Conservation (phyloP, 2,329 filamentous ascomycete species). For the Botryotinia narcissicola region DNA sequence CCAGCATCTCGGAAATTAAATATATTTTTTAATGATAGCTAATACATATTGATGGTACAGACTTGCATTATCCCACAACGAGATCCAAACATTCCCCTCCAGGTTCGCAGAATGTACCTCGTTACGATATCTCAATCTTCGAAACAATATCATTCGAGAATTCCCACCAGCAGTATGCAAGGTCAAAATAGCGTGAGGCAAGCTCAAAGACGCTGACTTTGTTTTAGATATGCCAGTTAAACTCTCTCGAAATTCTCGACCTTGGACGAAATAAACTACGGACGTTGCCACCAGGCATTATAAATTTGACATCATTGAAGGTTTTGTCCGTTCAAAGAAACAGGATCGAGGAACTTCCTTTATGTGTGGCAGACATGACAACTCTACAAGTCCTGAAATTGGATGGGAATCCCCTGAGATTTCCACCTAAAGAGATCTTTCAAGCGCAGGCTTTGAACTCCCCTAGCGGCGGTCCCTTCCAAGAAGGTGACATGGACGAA, state of each 20-base stretch:
- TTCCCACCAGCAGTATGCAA: constrained; percentile 61
- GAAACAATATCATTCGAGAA: constrained; percentile 69
- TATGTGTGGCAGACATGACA: constrained; percentile 84
- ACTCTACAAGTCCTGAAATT: constrained; percentile 87
- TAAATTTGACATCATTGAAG: constrained; percentile 78
- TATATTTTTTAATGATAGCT: constrained; percentile 24
- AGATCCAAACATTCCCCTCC: constrained; percentile 64
- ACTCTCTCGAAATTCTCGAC: constrained; percentile 87
- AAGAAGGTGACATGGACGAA: constrained; percentile 61
- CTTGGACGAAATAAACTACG: constrained; percentile 84
- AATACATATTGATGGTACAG: constrained; percentile 44
- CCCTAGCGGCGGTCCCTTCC: constrained; percentile 50
- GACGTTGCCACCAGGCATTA: constrained; percentile 73
- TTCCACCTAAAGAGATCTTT: constrained; percentile 70
- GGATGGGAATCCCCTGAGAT: constrained; percentile 80
- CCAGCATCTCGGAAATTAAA: not conserved
- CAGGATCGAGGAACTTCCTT: constrained; percentile 77
- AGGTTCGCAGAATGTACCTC: constrained; percentile 75
- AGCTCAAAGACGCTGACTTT: constrained; percentile 23
- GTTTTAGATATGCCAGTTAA: constrained; percentile 75
- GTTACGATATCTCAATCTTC: constrained; percentile 75
- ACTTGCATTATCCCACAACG: constrained; percentile 79
- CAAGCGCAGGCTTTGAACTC: constrained; percentile 56
- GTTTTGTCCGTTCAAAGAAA: constrained; percentile 87
- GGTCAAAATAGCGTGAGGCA: not conserved